Conservation (phyloP, 495 filamentous ascomycete genomes). For the Neurospora sp. region DNA sequence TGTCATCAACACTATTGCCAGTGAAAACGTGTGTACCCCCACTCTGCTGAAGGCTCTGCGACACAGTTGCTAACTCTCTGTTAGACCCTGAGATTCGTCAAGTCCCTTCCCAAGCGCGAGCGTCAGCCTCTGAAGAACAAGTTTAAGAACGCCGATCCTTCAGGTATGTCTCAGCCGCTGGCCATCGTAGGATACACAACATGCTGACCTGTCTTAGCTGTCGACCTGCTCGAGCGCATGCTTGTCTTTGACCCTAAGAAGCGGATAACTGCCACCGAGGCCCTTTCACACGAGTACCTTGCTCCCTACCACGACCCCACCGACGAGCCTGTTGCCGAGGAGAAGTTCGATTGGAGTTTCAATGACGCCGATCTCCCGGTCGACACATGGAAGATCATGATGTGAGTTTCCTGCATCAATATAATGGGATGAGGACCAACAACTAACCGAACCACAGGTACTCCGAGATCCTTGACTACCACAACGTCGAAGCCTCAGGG, state of each 20-base stretch:
- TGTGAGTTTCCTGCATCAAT: constrained; percentile 47
- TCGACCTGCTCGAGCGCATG: constrained; percentile 93
- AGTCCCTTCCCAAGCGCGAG: constrained; percentile 93
- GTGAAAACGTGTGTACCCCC: constrained; percentile 72
- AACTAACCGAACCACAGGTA: constrained; percentile 54
- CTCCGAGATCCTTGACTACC: constrained; percentile 97
- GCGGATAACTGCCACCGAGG: constrained; percentile 74
- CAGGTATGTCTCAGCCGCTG: constrained; percentile 43
- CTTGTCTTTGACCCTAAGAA: constrained; percentile 94
- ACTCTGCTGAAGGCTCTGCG: background rate
- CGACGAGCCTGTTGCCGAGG: constrained; percentile 89
- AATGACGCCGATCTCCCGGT: constrained; percentile 96
- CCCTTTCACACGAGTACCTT: constrained; percentile 85
- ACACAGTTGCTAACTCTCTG: background rate
- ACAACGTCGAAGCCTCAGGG: constrained; percentile 68
- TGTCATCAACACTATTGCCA: constrained; percentile 96
- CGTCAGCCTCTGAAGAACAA: constrained; percentile 82
- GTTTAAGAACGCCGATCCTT: constrained; percentile 92
- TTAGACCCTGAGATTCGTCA: constrained; percentile 92
- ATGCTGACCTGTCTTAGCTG: constrained; percentile 44
- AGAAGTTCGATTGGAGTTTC: constrained; percentile 99
- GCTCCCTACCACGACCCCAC: constrained; percentile 94
- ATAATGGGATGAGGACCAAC: background rate
- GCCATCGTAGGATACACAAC: background rate
- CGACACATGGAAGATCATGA: constrained; percentile 99